Conservation (phyloP, 352 stramenopile genomes). For the Globisporangium ultimum region DNA sequence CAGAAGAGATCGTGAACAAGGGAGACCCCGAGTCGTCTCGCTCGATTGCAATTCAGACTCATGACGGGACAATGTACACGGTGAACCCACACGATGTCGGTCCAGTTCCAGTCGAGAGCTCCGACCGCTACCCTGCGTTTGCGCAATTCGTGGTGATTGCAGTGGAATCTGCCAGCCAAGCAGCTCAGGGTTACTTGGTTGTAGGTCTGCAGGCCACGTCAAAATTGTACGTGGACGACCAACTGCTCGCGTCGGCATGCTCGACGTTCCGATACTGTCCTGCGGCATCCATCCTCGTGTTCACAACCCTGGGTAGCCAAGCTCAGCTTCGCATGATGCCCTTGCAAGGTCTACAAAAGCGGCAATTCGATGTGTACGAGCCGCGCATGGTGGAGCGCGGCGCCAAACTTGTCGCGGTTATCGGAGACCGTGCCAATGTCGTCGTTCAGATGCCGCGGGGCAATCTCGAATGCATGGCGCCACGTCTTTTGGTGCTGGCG, state of each 20-base stretch:
- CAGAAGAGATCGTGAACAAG: constrained; percentile 4
- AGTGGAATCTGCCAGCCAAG: constrained; percentile 1
- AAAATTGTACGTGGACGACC: constrained; percentile 51
- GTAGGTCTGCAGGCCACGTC: constrained; percentile 40
- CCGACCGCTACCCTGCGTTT: constrained; percentile 27
- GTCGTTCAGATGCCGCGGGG: constrained; percentile 75
- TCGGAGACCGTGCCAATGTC: constrained; percentile 49
- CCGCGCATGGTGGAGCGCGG: constrained; percentile 60
- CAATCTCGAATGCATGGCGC: constrained; percentile 69
- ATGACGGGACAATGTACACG: constrained; percentile 34
- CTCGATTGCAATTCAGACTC: constrained; percentile 32
- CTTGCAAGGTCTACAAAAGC: constrained; percentile 22
- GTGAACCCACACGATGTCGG: constrained; percentile 4
- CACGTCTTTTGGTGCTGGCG: constrained; percentile 54
- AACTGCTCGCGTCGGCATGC: constrained; percentile 36
- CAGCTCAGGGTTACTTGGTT: constrained; percentile 13
- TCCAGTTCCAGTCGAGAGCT: constrained; percentile 2
- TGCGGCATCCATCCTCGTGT: constrained; percentile 43
- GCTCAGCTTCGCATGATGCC: constrained; percentile 52
- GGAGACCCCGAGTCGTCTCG: neutral
- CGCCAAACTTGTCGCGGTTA: constrained; percentile 50
- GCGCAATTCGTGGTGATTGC: constrained; percentile 30
- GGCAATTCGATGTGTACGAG: constrained; percentile 22
- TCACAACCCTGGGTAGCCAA: constrained; percentile 59
- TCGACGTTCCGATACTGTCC: constrained; percentile 60